Evolutionary conservation across 1,284 basidiomycete species (phyloP), one percentile per base, ranked within the genome.

Genomic region (Trichosporon coremiiforme): DNA sequence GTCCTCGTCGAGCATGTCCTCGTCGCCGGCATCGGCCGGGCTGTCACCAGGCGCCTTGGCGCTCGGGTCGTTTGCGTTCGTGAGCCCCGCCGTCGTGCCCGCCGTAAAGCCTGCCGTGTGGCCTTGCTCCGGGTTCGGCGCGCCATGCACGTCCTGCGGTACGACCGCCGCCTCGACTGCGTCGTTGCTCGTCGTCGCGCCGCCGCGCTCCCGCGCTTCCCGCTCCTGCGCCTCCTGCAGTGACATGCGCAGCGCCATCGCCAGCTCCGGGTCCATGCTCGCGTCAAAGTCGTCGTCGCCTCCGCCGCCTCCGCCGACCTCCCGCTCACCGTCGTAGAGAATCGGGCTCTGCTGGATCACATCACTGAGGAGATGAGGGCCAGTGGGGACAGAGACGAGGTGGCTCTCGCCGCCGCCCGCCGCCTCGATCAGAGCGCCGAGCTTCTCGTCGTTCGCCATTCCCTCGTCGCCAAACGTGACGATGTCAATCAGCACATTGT

Each of bases 241-340:
- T 0, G 95, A 98, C 90, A 99, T 94, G 53, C 96, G 92, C 60
- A 99, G 87, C 12, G 95, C 96, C 95, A 98, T 95, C 2, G 97
- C 97, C 68, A 99, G 86, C 80, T 99, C 96, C 0, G 97, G 97
- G 83, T 98, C 96, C 75, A 97, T 87, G 78, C 89, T 93, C 1
- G 96, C 95, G 82, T 99, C 96, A 17, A 99, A 90, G 38, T 73
- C 78, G 65, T 77, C 77, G 3, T 73, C 79, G 64, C 93, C 94
- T 76, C 94, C 94, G 73, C 88, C 87, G 33, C 84, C 84, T n/a
- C 77, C 84, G 0, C 71, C 76, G 13, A 68, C 75, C 29, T 68
- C 55, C 22, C 84, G 85, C 31, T 82, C 85, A 7, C 86, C 86
- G 57, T 87, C 90, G 25, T 90, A 88, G 45, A 99, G 88, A 65